A percentile compares a stretch with the other conserved stretches of the same genome.
Evolutionary conservation across 805 yeast species (phyloP).

Genomic region (Barnettozyma salicaria): DNA sequence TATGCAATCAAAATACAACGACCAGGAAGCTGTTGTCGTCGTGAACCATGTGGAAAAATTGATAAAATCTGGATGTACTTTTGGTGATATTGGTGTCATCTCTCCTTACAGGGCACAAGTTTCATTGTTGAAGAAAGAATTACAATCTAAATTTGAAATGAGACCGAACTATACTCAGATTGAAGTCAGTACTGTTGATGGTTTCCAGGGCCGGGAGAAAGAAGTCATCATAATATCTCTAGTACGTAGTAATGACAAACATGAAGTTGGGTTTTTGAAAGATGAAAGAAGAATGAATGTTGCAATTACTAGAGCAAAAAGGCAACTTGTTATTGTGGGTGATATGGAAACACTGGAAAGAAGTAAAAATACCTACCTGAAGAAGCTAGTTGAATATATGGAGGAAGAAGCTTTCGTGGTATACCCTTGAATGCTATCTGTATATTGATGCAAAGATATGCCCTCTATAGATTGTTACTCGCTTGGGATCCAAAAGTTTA

Average conservation of each 20-base stretch:
- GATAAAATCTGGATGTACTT: conserved; percentile 44
- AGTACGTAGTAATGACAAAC: conserved; percentile 69
- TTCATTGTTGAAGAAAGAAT: conserved; percentile 33
- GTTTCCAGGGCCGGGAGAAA: conserved; percentile 95
- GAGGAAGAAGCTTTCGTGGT: conserved; percentile 8
- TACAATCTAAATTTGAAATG: conserved; percentile 3
- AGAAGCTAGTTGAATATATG: conserved; percentile 8
- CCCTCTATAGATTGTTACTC: too few relatives aligned
- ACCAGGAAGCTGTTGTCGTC: conserved; percentile 65
- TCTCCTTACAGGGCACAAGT: conserved; percentile 93
- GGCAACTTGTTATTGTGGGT: conserved; percentile 82
- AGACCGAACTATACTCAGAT: conserved; percentile 23
- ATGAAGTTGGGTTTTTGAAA: conserved; percentile 74
- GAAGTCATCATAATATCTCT: conserved; percentile 75
- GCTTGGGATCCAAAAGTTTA: conserved; percentile 24
- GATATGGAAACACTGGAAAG: conserved; percentile 62
- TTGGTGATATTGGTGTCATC: conserved; percentile 69
- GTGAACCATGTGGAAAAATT: conserved; percentile 49
- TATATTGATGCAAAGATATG: too few relatives aligned
- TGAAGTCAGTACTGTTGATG: conserved; percentile 89
- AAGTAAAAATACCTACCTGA: conserved; percentile 5
- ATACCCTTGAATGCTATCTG: conserved; percentile 9
- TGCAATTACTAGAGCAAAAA: conserved; percentile 84
- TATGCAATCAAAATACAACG: conserved; percentile 59
- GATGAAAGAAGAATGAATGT: conserved; percentile 84